Evolutionary conservation across 441 rosid genomes (phyloP).

Genomic region (Metrosideros polymorpha): DNA sequence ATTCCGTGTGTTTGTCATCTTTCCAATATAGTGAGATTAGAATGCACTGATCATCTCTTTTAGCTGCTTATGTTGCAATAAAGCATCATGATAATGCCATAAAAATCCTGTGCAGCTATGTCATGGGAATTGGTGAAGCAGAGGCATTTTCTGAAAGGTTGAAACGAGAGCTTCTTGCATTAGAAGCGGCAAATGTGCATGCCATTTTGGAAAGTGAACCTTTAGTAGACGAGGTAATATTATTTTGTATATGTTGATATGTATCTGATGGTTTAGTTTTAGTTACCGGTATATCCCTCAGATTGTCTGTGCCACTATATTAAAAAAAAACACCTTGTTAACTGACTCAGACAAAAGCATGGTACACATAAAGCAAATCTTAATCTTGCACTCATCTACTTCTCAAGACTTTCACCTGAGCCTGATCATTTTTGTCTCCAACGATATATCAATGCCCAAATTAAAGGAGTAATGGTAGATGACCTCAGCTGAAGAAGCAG

Average conservation of each 20-base stretch:
- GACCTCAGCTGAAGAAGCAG: background rate
- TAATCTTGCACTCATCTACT: background rate
- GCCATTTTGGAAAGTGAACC: slow-evolving; percentile 99
- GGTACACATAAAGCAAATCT: background rate
- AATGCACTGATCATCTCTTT: background rate
- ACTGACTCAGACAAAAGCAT: background rate
- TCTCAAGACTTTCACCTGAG: background rate
- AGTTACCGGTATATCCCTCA: background rate
- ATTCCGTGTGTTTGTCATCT: background rate
- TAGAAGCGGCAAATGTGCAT: slow-evolving; percentile 99
- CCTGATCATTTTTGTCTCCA: background rate
- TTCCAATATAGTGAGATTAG: background rate
- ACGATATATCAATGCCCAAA: background rate
- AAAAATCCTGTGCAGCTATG: slow-evolving; percentile 51
- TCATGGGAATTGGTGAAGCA: slow-evolving; percentile 98
- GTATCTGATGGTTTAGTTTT: background rate
- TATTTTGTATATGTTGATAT: background rate
- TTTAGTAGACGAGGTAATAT: slow-evolving; percentile 72
- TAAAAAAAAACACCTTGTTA: background rate
- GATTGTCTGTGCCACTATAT: background rate
- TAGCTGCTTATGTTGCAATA: background rate
- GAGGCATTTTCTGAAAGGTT: slow-evolving; percentile 99
- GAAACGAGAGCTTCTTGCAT: slow-evolving; percentile 95
- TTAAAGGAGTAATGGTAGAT: background rate
- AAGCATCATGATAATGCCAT: slow-evolving; percentile 10